phyloP scores from a whole-genome alignment of 73 alveolate genomes.

The Blepharisma stoltei region DNA sequence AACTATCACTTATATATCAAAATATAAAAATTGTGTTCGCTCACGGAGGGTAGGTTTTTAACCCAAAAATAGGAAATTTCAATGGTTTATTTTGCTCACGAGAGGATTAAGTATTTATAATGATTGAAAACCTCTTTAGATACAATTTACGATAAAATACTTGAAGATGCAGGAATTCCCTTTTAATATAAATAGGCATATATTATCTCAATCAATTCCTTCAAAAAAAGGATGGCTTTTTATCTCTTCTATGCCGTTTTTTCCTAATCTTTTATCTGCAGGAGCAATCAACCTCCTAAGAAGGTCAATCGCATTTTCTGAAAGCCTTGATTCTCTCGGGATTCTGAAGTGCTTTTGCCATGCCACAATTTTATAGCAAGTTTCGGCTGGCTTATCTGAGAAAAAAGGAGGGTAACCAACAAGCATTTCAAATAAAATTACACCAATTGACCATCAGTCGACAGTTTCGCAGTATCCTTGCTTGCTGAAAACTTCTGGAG shows the following conservation, averaged over 20 bases:
- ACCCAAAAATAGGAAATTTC: too few species aligned
- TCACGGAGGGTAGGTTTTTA: too few species aligned
- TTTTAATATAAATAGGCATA: too few species aligned
- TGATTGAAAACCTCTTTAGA: too few species aligned
- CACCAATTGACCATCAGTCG: conserved; percentile 77
- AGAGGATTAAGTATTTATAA: too few species aligned
- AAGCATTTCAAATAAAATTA: conserved; percentile 64
- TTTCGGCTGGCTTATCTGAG: conserved; percentile 53
- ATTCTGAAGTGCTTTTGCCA: conserved; percentile 61
- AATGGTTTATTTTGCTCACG: too few species aligned
- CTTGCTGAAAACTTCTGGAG: neutral
- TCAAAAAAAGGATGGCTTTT: conserved; percentile 24
- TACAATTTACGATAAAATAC: too few species aligned
- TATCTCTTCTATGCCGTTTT: conserved; percentile 28
- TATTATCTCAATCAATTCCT: conserved; percentile 22
- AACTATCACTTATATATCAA: too few species aligned
- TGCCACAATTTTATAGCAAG: conserved; percentile 54
- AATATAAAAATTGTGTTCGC: too few species aligned
- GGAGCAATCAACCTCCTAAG: neutral
- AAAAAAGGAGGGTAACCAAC: conserved; percentile 68
- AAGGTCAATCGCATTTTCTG: conserved; percentile 51
- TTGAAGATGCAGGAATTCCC: too few species aligned
- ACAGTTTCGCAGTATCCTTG: conserved; percentile 1
- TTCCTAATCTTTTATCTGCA: conserved; percentile 32
- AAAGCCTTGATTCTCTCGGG: conserved; percentile 49